Base-by-base conservation (phyloP, 164 flowering plant species). In the Buxus sempervirens region DNA sequence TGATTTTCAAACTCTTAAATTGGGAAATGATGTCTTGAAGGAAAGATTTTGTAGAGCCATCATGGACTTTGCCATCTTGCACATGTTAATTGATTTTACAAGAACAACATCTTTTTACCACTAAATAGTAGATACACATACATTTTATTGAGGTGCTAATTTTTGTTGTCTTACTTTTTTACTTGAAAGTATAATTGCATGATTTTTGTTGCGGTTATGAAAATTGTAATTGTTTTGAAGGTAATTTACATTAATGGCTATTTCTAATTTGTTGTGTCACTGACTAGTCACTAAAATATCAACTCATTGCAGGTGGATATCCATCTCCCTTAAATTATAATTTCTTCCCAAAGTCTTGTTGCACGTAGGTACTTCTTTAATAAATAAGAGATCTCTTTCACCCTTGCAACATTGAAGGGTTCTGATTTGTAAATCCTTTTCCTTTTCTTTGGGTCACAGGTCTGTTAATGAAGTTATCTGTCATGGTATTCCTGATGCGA, bases 401-500 rank as follows among this genome's bases (percentile, higher is more conserved):
- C 22, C 38, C 38, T 64, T 60, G 28, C 22, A 22, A 54, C 25
- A 18, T 56, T 32, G n/a, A 54, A 49, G 12, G 13, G 19, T 25
- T 57, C 23, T 38, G 24, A 22, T 24, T 24, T 54, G 65, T 53
- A n/a, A 70, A 57, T 58, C 48, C 27, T 27, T 73, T 58, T 60
- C 66, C 18, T 68, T 27, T 61, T 63, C 28, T 69, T 64, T 64
- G 45, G 38, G 48, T 62, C 53, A 54, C 88, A 95, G 99, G 80
- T 95, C 98, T 48, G 91, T 95, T 60, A 95, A 95, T 86, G 99
- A 95, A 82, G 92, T 92, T 38, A 95, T 95, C 67, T 95, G 99
- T 82, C 99, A 95, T 80, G 98, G 97, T 66, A 95, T 95, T 77
- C 99, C 99, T 53, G 99, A 95, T 87, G 90, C 94, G 64, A 90